Percentiles rank a stretch among this genome's conserved stretches.
Evolutionary conservation across 345 rosid species (phyloP).

Genomic region (Brassica cretica): DNA sequence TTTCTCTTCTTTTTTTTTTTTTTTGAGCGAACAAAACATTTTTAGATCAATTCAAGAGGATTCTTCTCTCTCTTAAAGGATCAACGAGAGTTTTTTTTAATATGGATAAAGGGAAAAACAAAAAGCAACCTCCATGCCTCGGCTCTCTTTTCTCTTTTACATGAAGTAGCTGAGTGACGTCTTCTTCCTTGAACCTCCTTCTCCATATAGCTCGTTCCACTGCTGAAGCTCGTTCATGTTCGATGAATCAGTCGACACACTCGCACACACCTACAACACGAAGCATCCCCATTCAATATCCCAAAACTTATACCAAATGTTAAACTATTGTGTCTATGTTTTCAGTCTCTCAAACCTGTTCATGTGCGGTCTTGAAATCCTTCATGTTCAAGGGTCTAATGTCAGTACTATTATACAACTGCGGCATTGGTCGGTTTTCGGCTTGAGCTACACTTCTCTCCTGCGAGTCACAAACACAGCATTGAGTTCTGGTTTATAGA

Average conservation of each 20-base stretch:
- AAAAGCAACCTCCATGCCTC: too few species aligned
- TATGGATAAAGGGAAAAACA: too few species aligned
- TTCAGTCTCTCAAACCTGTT: constrained; percentile 61
- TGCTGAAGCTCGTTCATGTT: constrained; percentile 91
- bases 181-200: constrained; percentile 96
- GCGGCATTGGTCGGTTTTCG: constrained; percentile 62
- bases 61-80: background rate
- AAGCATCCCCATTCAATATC: background rate
- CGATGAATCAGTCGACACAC: constrained; percentile 87
- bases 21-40: constrained; percentile 9
- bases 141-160: constrained; percentile 47
- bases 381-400: constrained; percentile 75
- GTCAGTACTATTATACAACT: constrained; percentile 63
- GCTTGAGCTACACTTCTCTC: constrained; percentile 64
- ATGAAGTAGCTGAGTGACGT: constrained; percentile 87
- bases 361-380: constrained; percentile 89
- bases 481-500: background rate
- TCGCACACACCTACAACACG: constrained; percentile 85
- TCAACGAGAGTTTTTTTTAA: background rate
- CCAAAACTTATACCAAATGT: background rate
- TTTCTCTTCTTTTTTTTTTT: background rate
- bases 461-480: constrained; percentile 42
- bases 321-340: background rate
- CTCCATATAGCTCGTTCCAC: constrained; percentile 97
- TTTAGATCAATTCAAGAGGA: background rate